Conservation (phyloP, 2,329 filamentous ascomycete species). For the Phialophora macrospora region DNA sequence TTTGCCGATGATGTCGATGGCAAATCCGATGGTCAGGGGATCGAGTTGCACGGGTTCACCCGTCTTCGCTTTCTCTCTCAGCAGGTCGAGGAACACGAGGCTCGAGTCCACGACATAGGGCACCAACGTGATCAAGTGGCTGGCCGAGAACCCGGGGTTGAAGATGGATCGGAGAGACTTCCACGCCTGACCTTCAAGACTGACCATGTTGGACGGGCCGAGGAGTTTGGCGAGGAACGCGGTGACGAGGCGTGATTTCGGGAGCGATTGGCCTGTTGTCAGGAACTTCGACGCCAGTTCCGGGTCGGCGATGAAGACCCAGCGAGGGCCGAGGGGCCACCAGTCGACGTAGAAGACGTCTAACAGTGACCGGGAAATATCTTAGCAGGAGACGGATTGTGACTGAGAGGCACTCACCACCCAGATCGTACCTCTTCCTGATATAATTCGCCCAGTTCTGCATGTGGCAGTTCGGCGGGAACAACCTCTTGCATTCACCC, state of each 20-base stretch:
- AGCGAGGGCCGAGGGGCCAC: conserved; percentile 39
- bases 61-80: conserved; percentile 34
- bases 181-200: conserved; percentile 41
- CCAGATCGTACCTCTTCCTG: conserved; percentile 36
- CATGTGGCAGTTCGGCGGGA: conserved; percentile 36
- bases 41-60: conserved; percentile 41
- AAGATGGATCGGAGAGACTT: conserved; percentile 43
- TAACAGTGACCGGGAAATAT: not conserved
- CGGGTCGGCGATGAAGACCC: conserved; percentile 37
- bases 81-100: conserved; percentile 37
- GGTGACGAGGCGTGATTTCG: conserved; percentile 32
- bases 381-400: not conserved
- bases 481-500: conserved; percentile 30
- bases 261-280: conserved; percentile 35
- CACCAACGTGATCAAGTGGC: conserved; percentile 41
- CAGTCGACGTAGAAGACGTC: conserved; percentile 40
- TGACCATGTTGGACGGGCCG: conserved; percentile 36
- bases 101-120: conserved; percentile 42
- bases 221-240: conserved; percentile 34
- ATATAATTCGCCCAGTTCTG: conserved; percentile 38
- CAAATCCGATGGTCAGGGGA: conserved; percentile 40
- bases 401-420: conserved; percentile 21
- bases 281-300: conserved; percentile 35
- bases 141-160: conserved; percentile 43
- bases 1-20: conserved; percentile 45